These are phyloP conservation scores for Mycena maculata DNA, from an alignment of 768 basidiomycete species.

Conservation along the genomic window DNA sequence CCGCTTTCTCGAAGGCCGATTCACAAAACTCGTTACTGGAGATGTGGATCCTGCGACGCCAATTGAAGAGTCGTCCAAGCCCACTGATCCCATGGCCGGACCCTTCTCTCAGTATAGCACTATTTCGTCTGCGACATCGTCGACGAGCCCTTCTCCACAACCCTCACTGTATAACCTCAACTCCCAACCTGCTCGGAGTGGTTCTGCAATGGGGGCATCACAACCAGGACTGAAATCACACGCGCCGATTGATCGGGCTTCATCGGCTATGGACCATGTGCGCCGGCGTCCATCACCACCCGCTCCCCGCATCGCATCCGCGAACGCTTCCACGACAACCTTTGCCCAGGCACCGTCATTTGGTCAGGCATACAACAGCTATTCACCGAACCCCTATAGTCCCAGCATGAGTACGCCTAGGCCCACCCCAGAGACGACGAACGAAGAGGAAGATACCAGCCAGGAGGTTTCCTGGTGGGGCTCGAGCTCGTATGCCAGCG, in stretches of 20 bases:
- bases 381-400: constrained; percentile 48
- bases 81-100: constrained; percentile 63
- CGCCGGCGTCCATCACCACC: constrained; percentile 67
- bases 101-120: constrained; percentile 95
- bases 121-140: constrained; percentile 84
- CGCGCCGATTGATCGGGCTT: constrained; percentile 72
- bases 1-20: constrained; percentile 90
- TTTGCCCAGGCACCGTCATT: constrained; percentile 59
- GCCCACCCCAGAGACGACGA: constrained; percentile 37
- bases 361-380: constrained; percentile 50
- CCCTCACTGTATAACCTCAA: constrained; percentile 59
- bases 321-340: constrained; percentile 62
- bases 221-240: constrained; percentile 59
- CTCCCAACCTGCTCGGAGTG: constrained; percentile 58
- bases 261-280: constrained; percentile 82
- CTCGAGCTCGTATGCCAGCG: constrained; percentile 52
- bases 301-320: constrained; percentile 62
- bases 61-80: constrained; percentile 50
- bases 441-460: constrained; percentile 45
- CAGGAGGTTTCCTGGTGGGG: constrained; percentile 74
- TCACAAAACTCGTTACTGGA: constrained; percentile 96
- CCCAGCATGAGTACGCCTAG: constrained; percentile 49
- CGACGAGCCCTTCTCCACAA: constrained; percentile 82
- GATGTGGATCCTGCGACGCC: constrained; percentile 71
- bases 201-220: constrained; percentile 81